Evolutionary conservation across 2,329 filamentous ascomycete species (phyloP), one percentile per base, ranked within the genome.

Genomic region (Didymella pinodella): DNA sequence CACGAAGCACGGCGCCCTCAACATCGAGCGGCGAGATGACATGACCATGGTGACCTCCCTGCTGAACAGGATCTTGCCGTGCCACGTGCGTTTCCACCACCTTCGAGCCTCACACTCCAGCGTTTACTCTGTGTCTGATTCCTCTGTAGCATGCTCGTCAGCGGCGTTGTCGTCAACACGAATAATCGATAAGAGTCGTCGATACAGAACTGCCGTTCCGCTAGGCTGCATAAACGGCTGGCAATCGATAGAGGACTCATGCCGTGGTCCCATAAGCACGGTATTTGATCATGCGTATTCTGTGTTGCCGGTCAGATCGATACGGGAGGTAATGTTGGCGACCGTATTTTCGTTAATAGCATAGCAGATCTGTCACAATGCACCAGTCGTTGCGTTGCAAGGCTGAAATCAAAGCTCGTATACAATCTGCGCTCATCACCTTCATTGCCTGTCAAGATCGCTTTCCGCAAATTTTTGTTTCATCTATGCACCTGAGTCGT

Each of bases 241-340:
- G 59, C 55, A 67, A 68, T 70, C 65, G 65, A 66, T 65, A 68
- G 59, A 57, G 18, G 49, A 16, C 25, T 29, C 32, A 48, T 59
- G 52, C 48, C 56, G 54, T 54, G 20, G 49, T 43, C 52, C 64
- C 64, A 51, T 46, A 38, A 22, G 29, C 48, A 55, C 54, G 63
- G 63, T 54, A 61, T 46, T 43, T 56, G 49, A 48, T 59, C 59
- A 48, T 54, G 48, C 48, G 46, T 45, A 28, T 51, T 41, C 46
- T 54, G 28, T 48, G 31, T 47, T 48, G 57, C 59, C 61, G 59
- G 66, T 67, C 62, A 26, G 43, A 28, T 53, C 58, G 54, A 53
- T 51, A 47, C 56, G 47, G 32, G 20, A 41, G 43, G 22, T 20
- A 38, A 31, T 49, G 46, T 54, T 50, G 40, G 45, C 50, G 41